Percentiles rank a stretch among this genome's conserved stretches.
These are phyloP conservation scores for Aphanocladium album DNA, from an alignment of 2,329 filamentous ascomycete genomes.

Conservation along the genomic window DNA sequence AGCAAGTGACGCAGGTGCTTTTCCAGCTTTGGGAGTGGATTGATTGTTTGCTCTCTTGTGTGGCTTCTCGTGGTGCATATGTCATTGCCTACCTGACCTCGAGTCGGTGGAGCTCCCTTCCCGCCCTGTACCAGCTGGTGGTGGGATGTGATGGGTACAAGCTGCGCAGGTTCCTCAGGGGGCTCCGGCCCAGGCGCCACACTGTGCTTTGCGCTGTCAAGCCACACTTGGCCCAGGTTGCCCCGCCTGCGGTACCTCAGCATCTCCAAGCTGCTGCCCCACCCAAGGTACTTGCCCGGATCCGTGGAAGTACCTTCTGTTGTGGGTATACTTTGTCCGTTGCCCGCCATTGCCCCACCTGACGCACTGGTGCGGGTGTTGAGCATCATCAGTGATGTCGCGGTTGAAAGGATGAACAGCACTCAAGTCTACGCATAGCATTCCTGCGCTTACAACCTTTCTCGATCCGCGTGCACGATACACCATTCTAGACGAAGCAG, in stretches of 20 bases:
- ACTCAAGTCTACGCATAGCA: not conserved
- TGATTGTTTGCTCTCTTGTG: not conserved
- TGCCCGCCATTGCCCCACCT: conserved; percentile 8
- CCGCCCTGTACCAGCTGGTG: not conserved
- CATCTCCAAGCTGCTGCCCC: not conserved
- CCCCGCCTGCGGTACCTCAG: not conserved
- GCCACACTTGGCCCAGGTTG: conserved; percentile 1
- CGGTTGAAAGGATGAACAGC: not conserved
- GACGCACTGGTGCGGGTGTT: not conserved
- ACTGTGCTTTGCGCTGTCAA: not conserved
- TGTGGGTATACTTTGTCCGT: not conserved
- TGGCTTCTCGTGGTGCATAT: not conserved
- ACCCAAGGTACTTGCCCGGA: not conserved
- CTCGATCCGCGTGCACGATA: not conserved
- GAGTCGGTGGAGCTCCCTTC: conserved; percentile 9
- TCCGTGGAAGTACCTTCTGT: not conserved
- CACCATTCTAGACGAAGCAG: not conserved
- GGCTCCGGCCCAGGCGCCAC: not conserved
- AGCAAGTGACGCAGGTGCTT: not conserved
- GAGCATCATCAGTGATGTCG: not conserved
- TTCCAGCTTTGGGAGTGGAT: not conserved
- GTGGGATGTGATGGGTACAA: conserved; percentile 3
- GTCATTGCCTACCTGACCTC: conserved; percentile 7
- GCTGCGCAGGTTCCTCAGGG: not conserved
- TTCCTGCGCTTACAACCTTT: not conserved